Evolutionary conservation across 2,329 filamentous ascomycete genomes (phyloP).

Genomic region (Apiospora kogelbergensis): DNA sequence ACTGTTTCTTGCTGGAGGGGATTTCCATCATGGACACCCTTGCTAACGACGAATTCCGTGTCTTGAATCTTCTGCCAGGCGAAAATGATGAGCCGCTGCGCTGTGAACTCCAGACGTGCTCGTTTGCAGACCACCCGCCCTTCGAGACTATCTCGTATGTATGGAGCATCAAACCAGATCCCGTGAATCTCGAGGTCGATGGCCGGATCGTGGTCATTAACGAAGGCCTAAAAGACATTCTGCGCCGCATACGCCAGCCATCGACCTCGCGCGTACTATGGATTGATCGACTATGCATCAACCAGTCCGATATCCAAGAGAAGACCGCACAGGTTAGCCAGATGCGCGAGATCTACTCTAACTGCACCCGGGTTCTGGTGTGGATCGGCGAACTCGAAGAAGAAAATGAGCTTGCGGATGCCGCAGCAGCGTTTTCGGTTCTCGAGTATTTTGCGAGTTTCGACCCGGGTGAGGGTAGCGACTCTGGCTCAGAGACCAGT

Average conservation of each 20-base stretch:
- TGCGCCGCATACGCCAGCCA: neutral
- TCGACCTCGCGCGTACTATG: neutral
- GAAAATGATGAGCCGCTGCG: neutral
- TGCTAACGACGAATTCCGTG: neutral
- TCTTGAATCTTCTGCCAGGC: neutral
- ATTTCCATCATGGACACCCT: neutral
- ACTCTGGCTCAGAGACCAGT: neutral
- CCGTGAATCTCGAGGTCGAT: neutral
- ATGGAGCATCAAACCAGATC: neutral
- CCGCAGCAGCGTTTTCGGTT: neutral
- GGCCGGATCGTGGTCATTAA: neutral
- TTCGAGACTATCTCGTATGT: constrained; percentile 11
- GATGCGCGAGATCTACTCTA: constrained; percentile 7
- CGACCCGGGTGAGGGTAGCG: neutral
- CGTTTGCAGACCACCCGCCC: neutral
- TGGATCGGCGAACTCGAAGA: constrained; percentile 7
- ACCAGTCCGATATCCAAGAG: constrained; percentile 12
- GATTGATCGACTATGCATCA: constrained; percentile 16
- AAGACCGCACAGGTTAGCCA: constrained; percentile 7
- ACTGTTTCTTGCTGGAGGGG: neutral
- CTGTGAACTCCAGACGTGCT: neutral
- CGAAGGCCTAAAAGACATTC: neutral
- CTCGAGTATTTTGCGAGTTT: neutral
- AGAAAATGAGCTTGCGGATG: neutral
- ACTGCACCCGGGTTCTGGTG: neutral